phyloP scores from a whole-genome alignment of 352 stramenopile genomes.

The Phytophthora constricta region DNA sequence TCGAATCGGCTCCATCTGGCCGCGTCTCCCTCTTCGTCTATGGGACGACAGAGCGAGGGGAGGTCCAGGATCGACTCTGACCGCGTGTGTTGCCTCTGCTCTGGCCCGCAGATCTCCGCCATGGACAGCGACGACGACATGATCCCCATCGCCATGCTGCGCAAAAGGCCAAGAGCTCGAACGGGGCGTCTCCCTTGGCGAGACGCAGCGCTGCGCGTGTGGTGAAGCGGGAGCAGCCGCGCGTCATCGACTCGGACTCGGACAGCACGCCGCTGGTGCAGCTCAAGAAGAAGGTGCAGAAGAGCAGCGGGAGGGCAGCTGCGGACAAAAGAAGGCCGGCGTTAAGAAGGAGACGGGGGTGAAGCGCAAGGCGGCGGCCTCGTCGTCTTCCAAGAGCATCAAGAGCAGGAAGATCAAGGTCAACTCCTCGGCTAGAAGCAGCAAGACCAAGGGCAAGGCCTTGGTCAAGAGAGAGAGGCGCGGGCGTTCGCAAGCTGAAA shows the following conservation, averaged over 20 bases:
- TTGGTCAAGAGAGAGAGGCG: slow-evolving; percentile 58
- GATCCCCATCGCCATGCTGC: slow-evolving; percentile 74
- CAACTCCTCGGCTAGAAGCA: slow-evolving; percentile 24
- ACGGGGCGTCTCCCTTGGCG: slow-evolving; percentile 17
- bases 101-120: background rate
- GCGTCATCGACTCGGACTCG: slow-evolving; percentile 62
- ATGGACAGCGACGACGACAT: slow-evolving; percentile 84
- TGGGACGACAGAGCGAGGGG: too few relatives aligned
- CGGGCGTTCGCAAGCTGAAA: slow-evolving; percentile 90
- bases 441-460: slow-evolving; percentile 47
- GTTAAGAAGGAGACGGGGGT: slow-evolving; percentile 64
- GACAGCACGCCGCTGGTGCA: slow-evolving; percentile 78
- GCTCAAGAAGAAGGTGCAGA: slow-evolving; percentile 56
- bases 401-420: slow-evolving; percentile 60
- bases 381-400: slow-evolving; percentile 24
- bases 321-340: slow-evolving; percentile 32
- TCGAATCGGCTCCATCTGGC: too few relatives aligned
- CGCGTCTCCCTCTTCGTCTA: too few relatives aligned
- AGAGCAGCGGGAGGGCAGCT: slow-evolving; percentile 20
- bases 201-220: slow-evolving; percentile 11
- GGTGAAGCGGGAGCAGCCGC: slow-evolving; percentile 41
- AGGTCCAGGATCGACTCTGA: slow-evolving; percentile 7
- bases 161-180: slow-evolving; percentile 53
- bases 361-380: slow-evolving; percentile 59
- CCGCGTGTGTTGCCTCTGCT: slow-evolving; percentile 1